phyloP scores from a whole-genome alignment of 139 green algal genomes.

The Nannochloris sp. region DNA sequence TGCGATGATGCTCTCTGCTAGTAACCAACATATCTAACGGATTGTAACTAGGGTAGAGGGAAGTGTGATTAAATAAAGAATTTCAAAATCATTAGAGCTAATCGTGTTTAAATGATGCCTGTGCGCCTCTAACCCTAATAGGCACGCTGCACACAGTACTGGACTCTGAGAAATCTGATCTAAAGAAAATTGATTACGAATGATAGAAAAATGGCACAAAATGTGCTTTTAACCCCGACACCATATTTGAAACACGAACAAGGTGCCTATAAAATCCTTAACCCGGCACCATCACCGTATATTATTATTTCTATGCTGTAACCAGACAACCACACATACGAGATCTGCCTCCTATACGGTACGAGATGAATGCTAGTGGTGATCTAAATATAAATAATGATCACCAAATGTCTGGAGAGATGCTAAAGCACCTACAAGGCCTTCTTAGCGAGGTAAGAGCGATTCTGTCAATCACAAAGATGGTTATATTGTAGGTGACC shows the following conservation, averaged over 20 bases:
- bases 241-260: not conserved
- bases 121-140: not conserved
- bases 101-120: not conserved
- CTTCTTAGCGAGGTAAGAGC: not conserved
- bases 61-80: not conserved
- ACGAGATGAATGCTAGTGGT: not conserved
- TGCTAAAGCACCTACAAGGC: not conserved
- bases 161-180: no score
- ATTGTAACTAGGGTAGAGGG: not conserved
- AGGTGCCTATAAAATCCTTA: not conserved
- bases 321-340: no score
- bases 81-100: not conserved
- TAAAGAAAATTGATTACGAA: not conserved
- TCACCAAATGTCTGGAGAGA: not conserved
- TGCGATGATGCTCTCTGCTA: not conserved
- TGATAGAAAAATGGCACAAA: not conserved
- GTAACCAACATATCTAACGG: not conserved
- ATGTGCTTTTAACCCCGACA: no score
- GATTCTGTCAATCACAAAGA: not conserved
- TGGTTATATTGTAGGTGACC: not conserved
- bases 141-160: no score
- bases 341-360: no score
- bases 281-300: not conserved
- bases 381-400: not conserved
- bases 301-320: no score